A percentile compares a stretch with the other conserved stretches of the same genome.
Conservation (phyloP, 495 filamentous ascomycete species). For the Penicillium salamii region DNA sequence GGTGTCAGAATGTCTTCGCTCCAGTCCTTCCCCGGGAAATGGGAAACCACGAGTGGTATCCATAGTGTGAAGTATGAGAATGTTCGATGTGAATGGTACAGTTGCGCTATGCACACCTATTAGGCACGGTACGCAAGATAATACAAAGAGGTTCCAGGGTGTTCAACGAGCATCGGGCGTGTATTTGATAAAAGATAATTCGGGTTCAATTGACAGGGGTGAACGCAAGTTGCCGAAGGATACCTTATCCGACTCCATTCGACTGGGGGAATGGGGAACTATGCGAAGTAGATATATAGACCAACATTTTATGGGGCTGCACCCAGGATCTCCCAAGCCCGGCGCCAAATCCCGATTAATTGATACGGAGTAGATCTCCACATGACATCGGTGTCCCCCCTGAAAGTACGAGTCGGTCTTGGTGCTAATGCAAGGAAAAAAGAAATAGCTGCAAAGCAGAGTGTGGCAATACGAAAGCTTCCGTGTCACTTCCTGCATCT, state of each 20-base stretch:
- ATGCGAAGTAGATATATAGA: constrained; percentile 6
- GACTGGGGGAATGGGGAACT: background rate
- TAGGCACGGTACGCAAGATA: background rate
- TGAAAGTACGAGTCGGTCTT: constrained; percentile 3
- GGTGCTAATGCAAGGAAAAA: constrained; percentile 28
- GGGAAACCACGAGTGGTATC: constrained; percentile 15
- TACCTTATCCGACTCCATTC: constrained; percentile 7
- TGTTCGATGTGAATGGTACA: background rate
- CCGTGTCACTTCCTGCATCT: constrained; percentile 10
- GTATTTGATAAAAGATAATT: background rate
- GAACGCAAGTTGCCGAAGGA: constrained; percentile 6
- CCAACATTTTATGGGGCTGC: constrained; percentile 1
- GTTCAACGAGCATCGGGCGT: background rate
- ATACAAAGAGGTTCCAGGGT: background rate
- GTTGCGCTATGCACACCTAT: background rate
- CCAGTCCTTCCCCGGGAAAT: constrained; percentile 12
- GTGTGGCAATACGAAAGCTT: constrained; percentile 24
- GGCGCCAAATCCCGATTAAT: constrained; percentile 1
- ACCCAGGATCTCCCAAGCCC: constrained; percentile 1
- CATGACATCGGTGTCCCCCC: constrained; percentile 9
- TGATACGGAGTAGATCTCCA: constrained; percentile 8
- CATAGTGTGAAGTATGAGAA: constrained; percentile 6
- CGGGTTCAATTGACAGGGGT: background rate
- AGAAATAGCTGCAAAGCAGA: constrained; percentile 15
- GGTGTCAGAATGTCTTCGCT: constrained; percentile 25